Base-by-base conservation (phyloP, 768 basidiomycete species). In the Aureoboletus auriporus region DNA sequence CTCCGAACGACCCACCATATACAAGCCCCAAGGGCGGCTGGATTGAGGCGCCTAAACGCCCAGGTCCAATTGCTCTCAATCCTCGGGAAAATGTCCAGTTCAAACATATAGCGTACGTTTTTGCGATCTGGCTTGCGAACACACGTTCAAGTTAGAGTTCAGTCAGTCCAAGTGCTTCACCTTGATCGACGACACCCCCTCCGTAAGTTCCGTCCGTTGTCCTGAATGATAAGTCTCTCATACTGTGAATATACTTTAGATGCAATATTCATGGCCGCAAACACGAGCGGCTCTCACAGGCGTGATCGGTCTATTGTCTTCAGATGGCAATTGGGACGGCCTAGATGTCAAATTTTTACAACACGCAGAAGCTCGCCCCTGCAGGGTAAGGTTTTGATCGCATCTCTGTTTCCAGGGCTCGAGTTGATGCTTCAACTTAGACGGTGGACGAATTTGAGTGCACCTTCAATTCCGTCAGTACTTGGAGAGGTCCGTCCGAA, bases 101-200 rank as follows among this genome's bases (percentile, higher is more conserved):
- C 30, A 36, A 50, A 8, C n/a, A 55, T 34, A 41, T 62, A 8
- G 26, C 40, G 61, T 63, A 48, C 4, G 61, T 55, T 14, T 35
- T 39, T 36, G 10, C 8, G 29, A 44, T 39, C 14, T 5, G 13
- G 35, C 4, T 6, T 8, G 9, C 16, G 39, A 49, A 12, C 8
- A 39, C 9, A 12, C 4, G 11, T 14, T 62, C 14, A 61, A 20
- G 13, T 10, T n/a, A 20, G 27, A 5, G 8, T 44, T 12, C 11
- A 62, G 61, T 43, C 51, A 47, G 9, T 46, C 61, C 40, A 53
- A 60, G 7, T 63, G 44, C 43, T 61, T 63, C 16, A 27, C 49
- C 26, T 50, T 62, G 50, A 46, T 62, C 26, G 61, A 62, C 31
- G 61, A 62, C 44, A 51, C 47, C 12, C 27, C 43, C 20, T 55